These are phyloP conservation scores for Tulasnella sp. DNA, from an alignment of 768 basidiomycete species.

Conservation along the genomic window DNA sequence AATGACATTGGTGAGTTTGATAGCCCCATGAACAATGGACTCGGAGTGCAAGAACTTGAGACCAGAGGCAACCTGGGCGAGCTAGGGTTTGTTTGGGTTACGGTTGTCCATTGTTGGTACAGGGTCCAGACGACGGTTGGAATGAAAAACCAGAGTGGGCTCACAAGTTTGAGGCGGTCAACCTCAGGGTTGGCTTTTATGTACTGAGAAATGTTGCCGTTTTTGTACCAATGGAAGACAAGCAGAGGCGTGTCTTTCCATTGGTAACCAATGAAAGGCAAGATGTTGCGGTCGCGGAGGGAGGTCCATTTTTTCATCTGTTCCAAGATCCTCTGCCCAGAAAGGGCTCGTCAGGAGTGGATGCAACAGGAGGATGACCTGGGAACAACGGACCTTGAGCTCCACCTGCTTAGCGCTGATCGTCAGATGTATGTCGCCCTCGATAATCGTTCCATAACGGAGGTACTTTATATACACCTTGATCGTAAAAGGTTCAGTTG, in stretches of 20 bases:
- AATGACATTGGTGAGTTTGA: no score
- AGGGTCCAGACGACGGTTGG: no score
- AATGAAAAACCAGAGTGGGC: background rate
- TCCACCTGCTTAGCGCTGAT: no score
- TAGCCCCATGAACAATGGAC: constrained; percentile 29
- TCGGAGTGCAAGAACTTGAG: constrained; percentile 27
- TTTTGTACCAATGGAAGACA: background rate
- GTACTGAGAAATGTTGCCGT: background rate
- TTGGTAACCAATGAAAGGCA: background rate
- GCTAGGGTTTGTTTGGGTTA: background rate
- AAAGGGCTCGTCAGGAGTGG: background rate
- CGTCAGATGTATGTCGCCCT: no score
- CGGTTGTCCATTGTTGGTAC: background rate
- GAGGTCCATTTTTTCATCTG: background rate
- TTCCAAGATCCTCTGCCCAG: background rate
- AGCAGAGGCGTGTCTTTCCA: background rate
- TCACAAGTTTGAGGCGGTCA: background rate
- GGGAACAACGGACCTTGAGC: no score
- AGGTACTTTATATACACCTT: no score
- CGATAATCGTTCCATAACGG: no score
- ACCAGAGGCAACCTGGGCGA: constrained; percentile 21
- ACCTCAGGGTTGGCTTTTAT: background rate
- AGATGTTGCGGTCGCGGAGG: background rate
- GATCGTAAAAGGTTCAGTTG: no score
- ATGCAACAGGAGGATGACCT: no score